A percentile compares a stretch with the other conserved stretches of the same genome.
phyloP scores from a whole-genome alignment of 495 filamentous ascomycete genomes.

The Penicillium cinerascens region DNA sequence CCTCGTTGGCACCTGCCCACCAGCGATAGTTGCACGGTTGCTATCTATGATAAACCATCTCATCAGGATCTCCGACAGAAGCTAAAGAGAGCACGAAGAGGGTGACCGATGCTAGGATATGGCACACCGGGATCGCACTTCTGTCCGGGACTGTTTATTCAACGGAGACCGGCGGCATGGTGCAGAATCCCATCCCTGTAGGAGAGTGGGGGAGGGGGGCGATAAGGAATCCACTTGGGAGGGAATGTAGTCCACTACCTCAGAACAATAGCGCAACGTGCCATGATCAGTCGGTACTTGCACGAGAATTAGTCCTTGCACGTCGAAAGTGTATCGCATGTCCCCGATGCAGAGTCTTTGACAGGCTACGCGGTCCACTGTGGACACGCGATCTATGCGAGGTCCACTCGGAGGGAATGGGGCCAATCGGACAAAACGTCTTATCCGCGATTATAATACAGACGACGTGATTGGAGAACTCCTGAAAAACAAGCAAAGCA shows the following conservation, averaged over 20 bases:
- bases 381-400: no score
- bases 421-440: no score
- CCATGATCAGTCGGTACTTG: no score
- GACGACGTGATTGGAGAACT: conserved; percentile 4
- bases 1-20: background rate
- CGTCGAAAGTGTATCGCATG: no score
- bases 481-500: conserved; percentile 18
- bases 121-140: background rate
- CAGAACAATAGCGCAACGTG: no score
- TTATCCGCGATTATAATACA: conserved; percentile 8
- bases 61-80: conserved; percentile 5
- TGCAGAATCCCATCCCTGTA: conserved; percentile 3
- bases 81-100: conserved; percentile 11
- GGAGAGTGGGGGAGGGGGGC: background rate
- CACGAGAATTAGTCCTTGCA: no score
- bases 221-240: background rate
- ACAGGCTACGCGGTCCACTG: no score
- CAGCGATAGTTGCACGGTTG: background rate
- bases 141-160: conserved; percentile 3
- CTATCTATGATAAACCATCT: background rate
- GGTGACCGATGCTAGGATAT: conserved; percentile 6
- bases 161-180: background rate
- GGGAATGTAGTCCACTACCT: no score
- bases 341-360: no score
- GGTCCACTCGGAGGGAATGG: no score